Base-by-base conservation (phyloP, 371 early-diverging fungal species). In the Mortierella sp. region DNA sequence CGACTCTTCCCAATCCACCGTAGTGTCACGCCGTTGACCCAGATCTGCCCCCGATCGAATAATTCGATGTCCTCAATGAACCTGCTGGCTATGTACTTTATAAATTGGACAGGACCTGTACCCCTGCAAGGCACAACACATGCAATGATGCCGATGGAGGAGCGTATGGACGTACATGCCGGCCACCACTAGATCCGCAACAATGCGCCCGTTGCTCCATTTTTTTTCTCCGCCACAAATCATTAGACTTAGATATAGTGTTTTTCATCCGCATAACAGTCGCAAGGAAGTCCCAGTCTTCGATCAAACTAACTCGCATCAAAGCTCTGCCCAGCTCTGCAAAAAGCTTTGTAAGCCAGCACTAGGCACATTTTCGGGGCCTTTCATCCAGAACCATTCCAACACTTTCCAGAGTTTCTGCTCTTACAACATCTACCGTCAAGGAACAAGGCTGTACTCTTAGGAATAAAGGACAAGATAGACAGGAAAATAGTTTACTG, bases 201-300 rank as follows among this genome's bases (percentile, higher is more conserved):
- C 15, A 55, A 45, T 25, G 4, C 16, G n/a, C 47, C 61, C 7
- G 55, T 60, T 29, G 44, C 67, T 45, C 67, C 67, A 46, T 67
- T 67, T 60, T 53, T 67, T 55, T 67, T 60, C 47, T 60, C 67
- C 16, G 25, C 52, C 3, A 53, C 28, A 53, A 67, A 45, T 60
- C 67, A 23, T 67, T 44, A 16, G 67, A 60, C 45, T 45, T 55
- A 16, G 67, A 67, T 28, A 28, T 67, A 21, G 60, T 67, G 28
- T 60, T 52, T 29, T 67, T 15, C 30, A 66, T 66, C 25, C 53
- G 60, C 5, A 52, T 66, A n/a, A 65, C n/a, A 21, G 48, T n/a
- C 4, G 11, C 57, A 57, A 19, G 0, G 44, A n/a, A 19, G 18
- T 44, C 21, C 44, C 30, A 21, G 59, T 59, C 21, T 30, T 43